Conservation (phyloP, 768 basidiomycete species). For the Leccinum variicolor region DNA sequence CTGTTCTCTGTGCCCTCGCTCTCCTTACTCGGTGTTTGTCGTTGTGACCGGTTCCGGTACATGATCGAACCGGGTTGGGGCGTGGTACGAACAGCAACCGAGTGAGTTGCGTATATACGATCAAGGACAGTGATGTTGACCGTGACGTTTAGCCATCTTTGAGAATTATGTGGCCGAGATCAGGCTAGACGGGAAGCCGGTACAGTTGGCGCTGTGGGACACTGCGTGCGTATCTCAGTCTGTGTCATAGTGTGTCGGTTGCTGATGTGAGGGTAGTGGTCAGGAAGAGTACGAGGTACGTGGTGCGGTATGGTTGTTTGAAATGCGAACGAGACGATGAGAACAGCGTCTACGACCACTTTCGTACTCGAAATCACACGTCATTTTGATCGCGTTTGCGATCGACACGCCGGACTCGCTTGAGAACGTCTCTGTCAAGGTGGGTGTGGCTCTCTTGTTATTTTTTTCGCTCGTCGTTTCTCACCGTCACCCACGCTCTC, state of each 20-base stretch:
- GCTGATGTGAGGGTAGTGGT: slow-evolving; percentile 51
- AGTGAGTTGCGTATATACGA: slow-evolving; percentile 31
- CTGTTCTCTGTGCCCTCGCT: not conserved
- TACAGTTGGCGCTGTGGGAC: slow-evolving; percentile 97
- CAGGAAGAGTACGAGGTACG: slow-evolving; percentile 97
- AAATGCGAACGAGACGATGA: not conserved
- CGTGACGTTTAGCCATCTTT: slow-evolving; percentile 61
- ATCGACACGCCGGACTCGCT: slow-evolving; percentile 96
- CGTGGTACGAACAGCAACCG: slow-evolving; percentile 38
- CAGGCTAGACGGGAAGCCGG: slow-evolving; percentile 93
- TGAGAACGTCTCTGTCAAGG: slow-evolving; percentile 94
- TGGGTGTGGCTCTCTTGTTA: slow-evolving; percentile 24
- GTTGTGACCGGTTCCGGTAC: not conserved
- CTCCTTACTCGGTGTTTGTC: not conserved
- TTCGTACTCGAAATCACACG: slow-evolving; percentile 97
- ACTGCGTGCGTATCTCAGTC: slow-evolving; percentile 72
- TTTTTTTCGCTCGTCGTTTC: not conserved
- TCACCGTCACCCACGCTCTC: too few relatives aligned
- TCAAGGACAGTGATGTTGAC: not conserved
- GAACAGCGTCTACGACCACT: slow-evolving; percentile 85
- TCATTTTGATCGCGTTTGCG: slow-evolving; percentile 96
- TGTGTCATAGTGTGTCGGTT: not conserved
- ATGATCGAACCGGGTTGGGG: not conserved
- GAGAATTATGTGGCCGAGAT: slow-evolving; percentile 99
- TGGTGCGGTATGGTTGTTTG: not conserved